Percentiles rank a stretch among this genome's conserved stretches.
Evolutionary conservation across 805 yeast species (phyloP).

Genomic region (Metschnikowia amazonensis): DNA sequence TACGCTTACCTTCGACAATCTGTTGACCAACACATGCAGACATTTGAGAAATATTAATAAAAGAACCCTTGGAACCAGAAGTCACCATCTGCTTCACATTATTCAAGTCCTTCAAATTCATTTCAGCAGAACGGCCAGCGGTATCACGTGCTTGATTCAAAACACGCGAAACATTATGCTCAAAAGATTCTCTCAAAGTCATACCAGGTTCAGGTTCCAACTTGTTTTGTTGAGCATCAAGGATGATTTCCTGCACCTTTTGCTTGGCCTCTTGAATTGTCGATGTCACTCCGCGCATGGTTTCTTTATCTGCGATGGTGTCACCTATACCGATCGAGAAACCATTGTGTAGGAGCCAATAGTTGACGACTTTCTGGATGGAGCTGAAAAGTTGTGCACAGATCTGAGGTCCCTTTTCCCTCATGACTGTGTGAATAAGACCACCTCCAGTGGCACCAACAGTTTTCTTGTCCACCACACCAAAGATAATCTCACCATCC

Average conservation of each 20-base stretch:
- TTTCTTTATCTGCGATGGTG: slow-evolving; percentile 95
- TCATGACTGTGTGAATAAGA: slow-evolving; percentile 91
- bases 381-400: slow-evolving; percentile 91
- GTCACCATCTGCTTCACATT: slow-evolving; percentile 99
- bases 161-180: slow-evolving; percentile 92
- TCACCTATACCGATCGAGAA: slow-evolving; percentile 99
- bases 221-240: slow-evolving; percentile 84
- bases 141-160: slow-evolving; percentile 98
- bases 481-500: slow-evolving; percentile 95
- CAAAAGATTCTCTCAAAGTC: slow-evolving; percentile 98
- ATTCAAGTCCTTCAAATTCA: slow-evolving; percentile 87
- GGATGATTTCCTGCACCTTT: slow-evolving; percentile 89
- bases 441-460: slow-evolving; percentile 99
- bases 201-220: slow-evolving; percentile 98
- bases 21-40: slow-evolving; percentile 99
- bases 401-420: slow-evolving; percentile 91
- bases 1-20: slow-evolving; percentile 99
- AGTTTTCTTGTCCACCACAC: slow-evolving; percentile 96
- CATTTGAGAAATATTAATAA: slow-evolving; percentile 98
- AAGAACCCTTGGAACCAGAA: slow-evolving; percentile 99
- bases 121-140: slow-evolving; percentile 98
- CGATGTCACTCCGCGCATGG: slow-evolving; percentile 90
- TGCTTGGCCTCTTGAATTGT: slow-evolving; percentile 91
- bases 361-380: slow-evolving; percentile 92
- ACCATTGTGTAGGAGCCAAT: slow-evolving; percentile 94